These are phyloP conservation scores for Suillus cothurnatus DNA, from an alignment of 768 basidiomycete species.

Conservation along the genomic window DNA sequence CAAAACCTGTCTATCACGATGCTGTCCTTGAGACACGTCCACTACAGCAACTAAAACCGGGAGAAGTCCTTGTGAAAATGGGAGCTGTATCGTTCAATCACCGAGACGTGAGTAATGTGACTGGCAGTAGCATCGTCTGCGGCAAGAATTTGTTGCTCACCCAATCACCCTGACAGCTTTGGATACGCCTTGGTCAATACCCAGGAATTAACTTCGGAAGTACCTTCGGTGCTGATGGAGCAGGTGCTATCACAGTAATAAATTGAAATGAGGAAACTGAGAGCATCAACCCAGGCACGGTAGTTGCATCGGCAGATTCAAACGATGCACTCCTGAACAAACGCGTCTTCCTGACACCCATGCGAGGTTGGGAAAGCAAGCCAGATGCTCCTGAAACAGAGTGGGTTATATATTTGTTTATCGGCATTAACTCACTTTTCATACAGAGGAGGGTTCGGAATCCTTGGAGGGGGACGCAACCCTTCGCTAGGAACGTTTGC, in stretches of 20 bases:
- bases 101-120: conserved; percentile 52
- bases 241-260: conserved; percentile 45
- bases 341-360: conserved; percentile 76
- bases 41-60: conserved; percentile 51
- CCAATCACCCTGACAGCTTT: conserved; percentile 48
- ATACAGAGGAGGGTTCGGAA: conserved; percentile 51
- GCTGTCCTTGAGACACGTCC: conserved; percentile 52
- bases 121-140: not conserved
- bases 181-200: conserved; percentile 72
- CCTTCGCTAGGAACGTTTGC: conserved; percentile 72
- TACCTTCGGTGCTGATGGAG: conserved; percentile 73
- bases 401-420: conserved; percentile 38
- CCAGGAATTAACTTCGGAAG: conserved; percentile 61
- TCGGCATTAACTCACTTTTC: not conserved
- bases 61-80: conserved; percentile 68
- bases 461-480: conserved; percentile 59
- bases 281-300: conserved; percentile 48
- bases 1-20: conserved; percentile 55
- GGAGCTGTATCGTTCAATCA: conserved; percentile 77
- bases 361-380: conserved; percentile 72
- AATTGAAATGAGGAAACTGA: not conserved
- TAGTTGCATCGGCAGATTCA: conserved; percentile 56
- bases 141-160: not conserved
- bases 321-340: conserved; percentile 59
- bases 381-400: conserved; percentile 65